Evolutionary conservation across 306 rosid species (phyloP).

Genomic region (Quercus wislizeni): DNA sequence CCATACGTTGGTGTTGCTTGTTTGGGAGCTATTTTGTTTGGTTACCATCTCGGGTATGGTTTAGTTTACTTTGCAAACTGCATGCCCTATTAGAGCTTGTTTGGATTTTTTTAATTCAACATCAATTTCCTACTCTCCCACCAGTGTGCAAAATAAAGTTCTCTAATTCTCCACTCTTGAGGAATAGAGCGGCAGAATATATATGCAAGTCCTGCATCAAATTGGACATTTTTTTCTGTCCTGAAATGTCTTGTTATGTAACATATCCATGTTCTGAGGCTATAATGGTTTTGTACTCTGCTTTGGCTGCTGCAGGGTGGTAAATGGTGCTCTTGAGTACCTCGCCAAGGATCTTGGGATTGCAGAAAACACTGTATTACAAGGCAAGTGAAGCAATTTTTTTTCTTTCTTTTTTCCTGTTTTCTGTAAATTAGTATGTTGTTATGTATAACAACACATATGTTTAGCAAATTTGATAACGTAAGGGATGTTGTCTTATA

Average conservation of each 20-base stretch:
- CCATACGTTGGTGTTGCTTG: constrained; percentile 96
- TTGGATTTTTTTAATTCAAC: not conserved
- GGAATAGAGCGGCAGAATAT: constrained; percentile 1
- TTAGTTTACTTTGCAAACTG: not conserved
- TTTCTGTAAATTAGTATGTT: not conserved
- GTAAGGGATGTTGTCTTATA: not conserved
- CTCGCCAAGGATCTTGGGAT: constrained; percentile 89
- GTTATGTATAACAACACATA: not conserved
- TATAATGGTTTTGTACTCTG: not conserved
- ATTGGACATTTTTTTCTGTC: not conserved
- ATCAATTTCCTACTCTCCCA: not conserved
- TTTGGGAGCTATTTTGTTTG: constrained; percentile 89
- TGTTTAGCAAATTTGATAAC: not conserved
- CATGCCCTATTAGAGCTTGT: constrained; percentile 17
- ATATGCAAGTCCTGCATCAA: constrained; percentile 5
- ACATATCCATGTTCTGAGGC: constrained; percentile 11
- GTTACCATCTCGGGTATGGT: constrained; percentile 94
- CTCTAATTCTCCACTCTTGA: not conserved
- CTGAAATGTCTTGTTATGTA: not conserved
- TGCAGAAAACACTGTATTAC: constrained; percentile 61
- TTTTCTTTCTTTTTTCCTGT: not conserved
- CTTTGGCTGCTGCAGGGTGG: constrained; percentile 66
- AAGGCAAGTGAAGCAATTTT: constrained; percentile 43
- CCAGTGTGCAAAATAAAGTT: not conserved
- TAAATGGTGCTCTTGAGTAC: constrained; percentile 92